These are phyloP conservation scores for Axilococcus clingmanii DNA, from an alignment of 139 green algal species.

Conservation along the genomic window DNA sequence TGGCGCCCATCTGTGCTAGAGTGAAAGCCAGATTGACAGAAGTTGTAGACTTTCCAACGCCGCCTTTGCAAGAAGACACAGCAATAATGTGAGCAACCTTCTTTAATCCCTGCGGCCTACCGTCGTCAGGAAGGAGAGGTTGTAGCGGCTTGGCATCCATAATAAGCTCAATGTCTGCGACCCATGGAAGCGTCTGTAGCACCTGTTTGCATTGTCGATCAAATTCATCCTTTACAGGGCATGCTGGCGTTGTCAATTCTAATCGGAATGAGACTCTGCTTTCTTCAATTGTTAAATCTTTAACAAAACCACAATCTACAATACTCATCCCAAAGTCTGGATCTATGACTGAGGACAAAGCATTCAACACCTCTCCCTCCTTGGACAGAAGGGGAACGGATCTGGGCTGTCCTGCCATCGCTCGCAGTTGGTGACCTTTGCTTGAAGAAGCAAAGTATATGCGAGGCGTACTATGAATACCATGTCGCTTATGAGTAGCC, in stretches of 20 bases:
- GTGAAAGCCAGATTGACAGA: conserved; percentile 96
- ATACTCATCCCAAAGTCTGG: conserved; percentile 96
- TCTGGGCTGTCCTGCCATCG: no score
- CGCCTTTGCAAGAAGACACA: conserved; percentile 59
- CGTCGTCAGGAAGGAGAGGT: conserved; percentile 51
- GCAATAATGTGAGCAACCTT: conserved; percentile 88
- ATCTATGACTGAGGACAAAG: conserved; percentile 85
- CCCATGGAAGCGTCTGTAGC: conserved; percentile 51
- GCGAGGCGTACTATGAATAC: no score
- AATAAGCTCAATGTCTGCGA: conserved; percentile 53
- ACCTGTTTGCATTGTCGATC: conserved; percentile 33
- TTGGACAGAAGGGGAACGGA: neutral
- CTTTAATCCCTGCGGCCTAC: conserved; percentile 61
- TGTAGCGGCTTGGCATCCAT: conserved; percentile 71
- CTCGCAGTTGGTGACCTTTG: no score
- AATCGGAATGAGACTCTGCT: conserved; percentile 53
- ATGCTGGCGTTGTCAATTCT: conserved; percentile 96
- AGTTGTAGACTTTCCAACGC: conserved; percentile 94
- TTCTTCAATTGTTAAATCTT: conserved; percentile 52
- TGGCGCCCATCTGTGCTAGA: conserved; percentile 87
- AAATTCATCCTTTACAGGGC: conserved; percentile 95
- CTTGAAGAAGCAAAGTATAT: no score
- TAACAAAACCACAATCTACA: conserved; percentile 93
- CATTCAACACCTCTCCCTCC: conserved; percentile 55
- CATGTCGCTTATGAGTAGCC: no score